Conservation (phyloP, 768 basidiomycete species). For the Boletus rex-veris region DNA sequence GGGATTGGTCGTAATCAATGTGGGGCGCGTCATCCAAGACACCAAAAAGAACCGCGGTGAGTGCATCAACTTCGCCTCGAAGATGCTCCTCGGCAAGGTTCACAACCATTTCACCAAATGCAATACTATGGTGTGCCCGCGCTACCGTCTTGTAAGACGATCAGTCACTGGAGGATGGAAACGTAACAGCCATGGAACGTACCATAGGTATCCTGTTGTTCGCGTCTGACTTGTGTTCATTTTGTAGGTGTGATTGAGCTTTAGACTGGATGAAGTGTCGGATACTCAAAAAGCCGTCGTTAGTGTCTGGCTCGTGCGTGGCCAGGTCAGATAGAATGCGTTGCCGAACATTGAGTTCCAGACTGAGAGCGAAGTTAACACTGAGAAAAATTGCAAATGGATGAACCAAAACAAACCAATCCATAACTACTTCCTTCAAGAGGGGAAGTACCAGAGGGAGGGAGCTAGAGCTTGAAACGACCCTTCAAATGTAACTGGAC, state of each 20-base stretch:
- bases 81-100: slow-evolving; percentile 58
- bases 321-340: slow-evolving; percentile 74
- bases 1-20: slow-evolving; percentile 71
- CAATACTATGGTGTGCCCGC: slow-evolving; percentile 74
- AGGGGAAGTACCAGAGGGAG: neutral
- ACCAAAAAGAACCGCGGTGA: slow-evolving; percentile 60
- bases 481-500: too few relatives aligned
- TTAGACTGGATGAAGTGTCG: slow-evolving; percentile 60
- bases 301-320: slow-evolving; percentile 45
- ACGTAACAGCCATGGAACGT: slow-evolving; percentile 13
- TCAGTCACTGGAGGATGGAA: neutral
- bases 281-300: slow-evolving; percentile 46
- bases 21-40: slow-evolving; percentile 69
- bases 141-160: slow-evolving; percentile 53
- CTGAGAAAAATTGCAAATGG: neutral
- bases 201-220: slow-evolving; percentile 54
- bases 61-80: slow-evolving; percentile 44
- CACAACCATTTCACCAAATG: slow-evolving; percentile 74
- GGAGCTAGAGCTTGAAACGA: too few relatives aligned
- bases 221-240: slow-evolving; percentile 8
- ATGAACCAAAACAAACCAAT: slow-evolving; percentile 39
- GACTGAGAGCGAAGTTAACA: slow-evolving; percentile 35
- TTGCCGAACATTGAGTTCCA: slow-evolving; percentile 78
- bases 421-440: slow-evolving; percentile 34
- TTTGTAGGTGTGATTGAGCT: slow-evolving; percentile 43